phyloP scores from a whole-genome alignment of 2,329 filamentous ascomycete genomes.

The Stagonosporopsis vannaccii region DNA sequence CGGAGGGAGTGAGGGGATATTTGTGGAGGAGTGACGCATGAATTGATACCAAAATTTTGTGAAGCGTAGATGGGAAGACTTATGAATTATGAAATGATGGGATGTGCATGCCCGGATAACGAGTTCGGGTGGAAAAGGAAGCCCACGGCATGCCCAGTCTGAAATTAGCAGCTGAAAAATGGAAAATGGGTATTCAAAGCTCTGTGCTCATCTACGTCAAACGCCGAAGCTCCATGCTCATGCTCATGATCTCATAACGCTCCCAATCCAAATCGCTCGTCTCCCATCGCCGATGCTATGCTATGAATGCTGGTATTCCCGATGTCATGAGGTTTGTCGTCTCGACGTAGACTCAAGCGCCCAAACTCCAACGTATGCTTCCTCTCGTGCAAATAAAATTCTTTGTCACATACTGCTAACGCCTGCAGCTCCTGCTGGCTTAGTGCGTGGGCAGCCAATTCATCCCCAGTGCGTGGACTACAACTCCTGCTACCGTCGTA shows the following conservation, averaged over 20 bases:
- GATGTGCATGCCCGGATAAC: too few relatives aligned
- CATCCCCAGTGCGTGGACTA: neutral
- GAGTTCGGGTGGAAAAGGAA: too few relatives aligned
- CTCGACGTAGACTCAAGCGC: neutral
- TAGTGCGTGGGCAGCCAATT: neutral
- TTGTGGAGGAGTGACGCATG: neutral
- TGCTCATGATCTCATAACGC: constrained; percentile 1
- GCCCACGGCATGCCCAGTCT: neutral
- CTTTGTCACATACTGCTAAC: neutral
- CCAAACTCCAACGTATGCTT: neutral
- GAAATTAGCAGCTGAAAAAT: neutral
- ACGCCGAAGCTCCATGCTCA: constrained; percentile 12
- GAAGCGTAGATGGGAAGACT: neutral
- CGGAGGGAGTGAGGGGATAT: neutral
- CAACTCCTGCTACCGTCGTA: neutral
- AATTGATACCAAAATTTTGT: neutral
- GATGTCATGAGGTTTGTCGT: neutral
- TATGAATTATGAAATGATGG: too few relatives aligned
- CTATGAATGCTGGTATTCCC: constrained; percentile 8
- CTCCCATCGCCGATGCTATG: constrained; percentile 22
- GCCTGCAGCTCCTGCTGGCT: neutral
- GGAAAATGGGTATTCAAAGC: constrained; percentile 4
- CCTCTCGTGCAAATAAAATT: neutral
- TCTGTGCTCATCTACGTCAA: constrained; percentile 4
- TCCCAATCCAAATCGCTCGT: neutral